Conservation (phyloP, 2,329 filamentous ascomycete species). For the Cladobotryum mycophilum region DNA sequence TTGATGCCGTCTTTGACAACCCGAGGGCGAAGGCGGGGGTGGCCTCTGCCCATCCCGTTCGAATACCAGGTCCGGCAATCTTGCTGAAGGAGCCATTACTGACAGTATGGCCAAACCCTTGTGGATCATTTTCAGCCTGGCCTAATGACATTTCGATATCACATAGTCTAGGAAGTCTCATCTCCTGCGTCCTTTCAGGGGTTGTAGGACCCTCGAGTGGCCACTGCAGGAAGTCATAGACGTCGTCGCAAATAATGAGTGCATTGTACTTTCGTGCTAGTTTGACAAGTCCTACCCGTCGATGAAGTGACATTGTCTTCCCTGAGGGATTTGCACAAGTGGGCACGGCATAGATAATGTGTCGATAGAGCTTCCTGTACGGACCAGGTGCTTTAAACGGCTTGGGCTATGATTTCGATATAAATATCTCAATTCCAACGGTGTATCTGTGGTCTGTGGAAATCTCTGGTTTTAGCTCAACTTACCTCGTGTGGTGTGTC, state of each 20-base stretch:
- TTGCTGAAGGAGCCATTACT: constrained; percentile 92
- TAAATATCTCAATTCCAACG: neutral
- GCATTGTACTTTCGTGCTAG: constrained; percentile 74
- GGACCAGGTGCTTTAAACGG: constrained; percentile 49
- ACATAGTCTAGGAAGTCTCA: constrained; percentile 67
- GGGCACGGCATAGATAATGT: constrained; percentile 83
- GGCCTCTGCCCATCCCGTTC: constrained; percentile 85
- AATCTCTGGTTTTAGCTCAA: neutral
- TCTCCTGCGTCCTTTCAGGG: constrained; percentile 14
- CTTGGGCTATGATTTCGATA: constrained; percentile 20
- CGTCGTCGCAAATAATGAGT: constrained; percentile 81
- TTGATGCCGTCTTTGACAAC: constrained; percentile 46
- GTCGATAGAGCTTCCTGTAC: constrained; percentile 72
- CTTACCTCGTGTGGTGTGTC: constrained; percentile 11
- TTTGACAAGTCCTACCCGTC: constrained; percentile 63
- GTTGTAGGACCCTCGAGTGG: constrained; percentile 36
- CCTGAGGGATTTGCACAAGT: constrained; percentile 86
- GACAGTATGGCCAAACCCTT: constrained; percentile 66
- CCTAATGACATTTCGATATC: constrained; percentile 70
- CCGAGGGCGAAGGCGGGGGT: constrained; percentile 49
- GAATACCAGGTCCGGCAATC: constrained; percentile 70
- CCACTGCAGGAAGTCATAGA: constrained; percentile 92
- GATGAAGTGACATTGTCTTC: constrained; percentile 66
- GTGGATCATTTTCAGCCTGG: constrained; percentile 38
- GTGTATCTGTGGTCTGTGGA: neutral